A percentile compares a stretch with the other conserved stretches of the same genome.
These are phyloP conservation scores for Austropuccinia psidii DNA, from an alignment of 1,284 basidiomycete species.

Conservation along the genomic window DNA sequence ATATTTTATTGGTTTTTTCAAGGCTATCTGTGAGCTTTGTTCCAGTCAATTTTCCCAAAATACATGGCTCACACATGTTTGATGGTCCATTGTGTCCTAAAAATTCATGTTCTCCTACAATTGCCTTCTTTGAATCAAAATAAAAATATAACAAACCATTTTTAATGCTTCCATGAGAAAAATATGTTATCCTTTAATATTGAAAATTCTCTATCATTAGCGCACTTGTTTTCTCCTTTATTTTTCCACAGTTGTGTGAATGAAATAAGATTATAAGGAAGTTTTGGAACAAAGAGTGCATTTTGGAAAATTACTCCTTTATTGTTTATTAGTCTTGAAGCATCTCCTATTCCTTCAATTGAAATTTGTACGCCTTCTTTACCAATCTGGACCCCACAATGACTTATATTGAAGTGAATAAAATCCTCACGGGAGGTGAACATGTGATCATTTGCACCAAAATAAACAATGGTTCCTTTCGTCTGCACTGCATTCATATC, in stretches of 20 bases:
- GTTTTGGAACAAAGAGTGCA: slow-evolving; percentile 1
- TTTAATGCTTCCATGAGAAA: slow-evolving; percentile 7
- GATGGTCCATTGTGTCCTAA: slow-evolving; percentile 3
- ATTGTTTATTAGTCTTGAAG: not conserved
- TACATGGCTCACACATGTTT: not conserved
- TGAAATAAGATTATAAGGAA: slow-evolving; percentile 15
- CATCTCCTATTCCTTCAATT: slow-evolving; percentile 8
- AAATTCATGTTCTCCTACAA: slow-evolving; percentile 3
- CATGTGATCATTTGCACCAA: not conserved
- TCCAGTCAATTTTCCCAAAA: slow-evolving; percentile 9
- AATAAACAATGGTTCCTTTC: too few relatives aligned
- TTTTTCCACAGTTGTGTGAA: slow-evolving; percentile 6
- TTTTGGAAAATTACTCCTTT: slow-evolving; percentile 4
- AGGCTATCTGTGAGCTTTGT: not conserved
- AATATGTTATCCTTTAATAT: not conserved
- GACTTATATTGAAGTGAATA: not conserved
- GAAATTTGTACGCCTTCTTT: slow-evolving; percentile 2
- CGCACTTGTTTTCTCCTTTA: not conserved
- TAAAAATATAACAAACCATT: slow-evolving; percentile 2
- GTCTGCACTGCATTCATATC: too few relatives aligned
- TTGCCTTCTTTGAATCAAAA: too few relatives aligned
- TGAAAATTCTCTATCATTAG: not conserved
- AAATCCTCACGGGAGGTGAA: not conserved
- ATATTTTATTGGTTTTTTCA: not conserved
- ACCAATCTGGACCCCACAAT: slow-evolving; percentile 5